phyloP scores from a whole-genome alignment of 2,329 filamentous ascomycete genomes.

The Paraconiothyrium sp. region DNA sequence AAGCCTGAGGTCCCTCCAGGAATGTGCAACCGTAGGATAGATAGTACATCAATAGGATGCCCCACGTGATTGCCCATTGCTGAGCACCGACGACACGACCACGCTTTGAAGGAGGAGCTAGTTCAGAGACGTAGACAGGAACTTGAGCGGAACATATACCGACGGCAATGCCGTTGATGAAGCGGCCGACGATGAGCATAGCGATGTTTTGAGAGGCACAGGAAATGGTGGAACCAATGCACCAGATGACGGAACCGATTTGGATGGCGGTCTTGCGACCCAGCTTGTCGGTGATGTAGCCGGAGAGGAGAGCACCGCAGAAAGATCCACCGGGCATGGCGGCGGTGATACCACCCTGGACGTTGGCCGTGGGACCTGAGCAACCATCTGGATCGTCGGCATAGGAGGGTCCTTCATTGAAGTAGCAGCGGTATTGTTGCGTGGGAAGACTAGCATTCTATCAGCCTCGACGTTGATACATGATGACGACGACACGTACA shows the following conservation, averaged over 20 bases:
- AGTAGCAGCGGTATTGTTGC: constrained; percentile 75
- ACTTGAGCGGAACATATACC: constrained; percentile 77
- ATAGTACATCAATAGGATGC: constrained; percentile 52
- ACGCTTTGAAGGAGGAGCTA: constrained; percentile 66
- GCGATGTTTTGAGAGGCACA: constrained; percentile 71
- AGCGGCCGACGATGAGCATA: constrained; percentile 78
- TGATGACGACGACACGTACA: constrained; percentile 33
- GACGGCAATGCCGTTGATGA: constrained; percentile 75
- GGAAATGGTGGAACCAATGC: constrained; percentile 70
- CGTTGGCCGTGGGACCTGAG: constrained; percentile 62
- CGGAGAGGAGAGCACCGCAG: constrained; percentile 69
- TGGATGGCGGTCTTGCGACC: constrained; percentile 65
- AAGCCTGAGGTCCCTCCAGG: constrained; percentile 43
- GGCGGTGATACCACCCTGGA: constrained; percentile 75
- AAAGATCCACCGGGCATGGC: constrained; percentile 77
- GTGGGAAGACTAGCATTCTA: constrained; percentile 65
- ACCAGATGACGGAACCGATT: constrained; percentile 62
- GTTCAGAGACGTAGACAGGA: constrained; percentile 73
- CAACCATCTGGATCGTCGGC: constrained; percentile 54
- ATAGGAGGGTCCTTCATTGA: constrained; percentile 63
- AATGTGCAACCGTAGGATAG: constrained; percentile 50
- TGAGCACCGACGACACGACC: constrained; percentile 76
- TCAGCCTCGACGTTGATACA: constrained; percentile 31
- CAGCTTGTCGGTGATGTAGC: constrained; percentile 66
- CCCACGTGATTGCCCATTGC: constrained; percentile 79